These are phyloP conservation scores for Bryoerythrophyllum caledonicum DNA, from an alignment of 225 moss, liverwort and hornwort genomes.

Conservation along the genomic window DNA sequence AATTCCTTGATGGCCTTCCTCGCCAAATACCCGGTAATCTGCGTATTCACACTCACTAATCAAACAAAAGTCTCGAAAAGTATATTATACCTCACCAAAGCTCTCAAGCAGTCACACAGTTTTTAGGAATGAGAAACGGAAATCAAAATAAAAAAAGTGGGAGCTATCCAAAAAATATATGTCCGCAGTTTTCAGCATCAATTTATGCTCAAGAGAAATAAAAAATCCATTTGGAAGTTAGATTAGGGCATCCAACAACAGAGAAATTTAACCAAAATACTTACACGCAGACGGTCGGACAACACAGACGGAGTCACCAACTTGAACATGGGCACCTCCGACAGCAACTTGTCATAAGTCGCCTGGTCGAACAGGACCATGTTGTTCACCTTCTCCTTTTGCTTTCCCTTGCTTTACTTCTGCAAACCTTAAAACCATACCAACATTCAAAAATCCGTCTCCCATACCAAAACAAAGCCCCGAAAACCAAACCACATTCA, in stretches of 20 bases:
- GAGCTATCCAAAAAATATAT: too few relatives aligned
- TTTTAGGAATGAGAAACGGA: neutral
- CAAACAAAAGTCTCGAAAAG: neutral
- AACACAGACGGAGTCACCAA: too few relatives aligned
- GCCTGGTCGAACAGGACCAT: constrained; percentile 76
- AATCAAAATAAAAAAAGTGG: too few relatives aligned
- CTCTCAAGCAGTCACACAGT: neutral
- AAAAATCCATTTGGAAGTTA: neutral
- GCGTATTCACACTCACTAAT: constrained; percentile 8
- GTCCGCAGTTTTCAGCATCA: too few relatives aligned
- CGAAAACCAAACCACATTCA: neutral
- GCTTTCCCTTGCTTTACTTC: constrained; percentile 80
- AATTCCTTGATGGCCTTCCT: too few relatives aligned
- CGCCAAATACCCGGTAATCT: constrained; percentile 98
- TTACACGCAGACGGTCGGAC: constrained; percentile 68
- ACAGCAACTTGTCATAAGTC: too few relatives aligned
- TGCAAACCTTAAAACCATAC: too few relatives aligned
- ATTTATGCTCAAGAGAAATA: too few relatives aligned
- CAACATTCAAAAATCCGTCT: constrained; percentile 46
- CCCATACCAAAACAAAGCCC: too few relatives aligned
- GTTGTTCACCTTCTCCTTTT: constrained; percentile 80
- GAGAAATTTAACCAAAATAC: neutral
- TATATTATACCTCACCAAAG: neutral
- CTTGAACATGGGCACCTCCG: too few relatives aligned
- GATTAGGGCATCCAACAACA: too few relatives aligned